These are phyloP conservation scores for Clitopilus passeckerianus DNA, from an alignment of 768 basidiomycete genomes.

Conservation along the genomic window DNA sequence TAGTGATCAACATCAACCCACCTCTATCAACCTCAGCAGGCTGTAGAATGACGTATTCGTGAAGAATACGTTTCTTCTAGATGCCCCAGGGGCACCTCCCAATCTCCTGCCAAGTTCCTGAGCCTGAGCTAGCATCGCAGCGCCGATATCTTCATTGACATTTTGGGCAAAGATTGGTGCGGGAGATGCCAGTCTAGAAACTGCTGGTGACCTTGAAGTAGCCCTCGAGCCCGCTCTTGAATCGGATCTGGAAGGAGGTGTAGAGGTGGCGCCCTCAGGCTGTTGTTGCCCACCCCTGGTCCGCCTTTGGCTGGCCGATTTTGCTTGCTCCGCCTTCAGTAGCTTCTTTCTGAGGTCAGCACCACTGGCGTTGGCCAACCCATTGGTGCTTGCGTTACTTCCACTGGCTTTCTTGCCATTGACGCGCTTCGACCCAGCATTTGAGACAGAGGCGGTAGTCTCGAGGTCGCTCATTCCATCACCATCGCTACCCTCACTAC, in stretches of 20 bases:
- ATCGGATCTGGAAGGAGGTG: not conserved
- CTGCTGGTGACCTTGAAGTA: constrained; percentile 24
- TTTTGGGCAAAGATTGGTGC: constrained; percentile 45
- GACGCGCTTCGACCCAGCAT: constrained; percentile 33
- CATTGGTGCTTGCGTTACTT: not conserved
- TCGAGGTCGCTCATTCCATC: constrained; percentile 28
- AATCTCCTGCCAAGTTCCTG: not conserved
- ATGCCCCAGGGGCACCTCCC: constrained; percentile 3
- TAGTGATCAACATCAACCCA: constrained; percentile 26
- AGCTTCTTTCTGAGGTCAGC: constrained; percentile 77
- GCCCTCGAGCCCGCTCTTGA: not conserved
- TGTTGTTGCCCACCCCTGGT: constrained; percentile 30
- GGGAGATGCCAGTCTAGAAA: constrained; percentile 54
- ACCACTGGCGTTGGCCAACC: constrained; percentile 22
- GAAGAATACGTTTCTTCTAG: constrained; percentile 67
- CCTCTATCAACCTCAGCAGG: constrained; percentile 82
- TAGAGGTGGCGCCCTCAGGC: constrained; percentile 1
- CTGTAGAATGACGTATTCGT: constrained; percentile 88
- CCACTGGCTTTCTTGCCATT: constrained; percentile 17
- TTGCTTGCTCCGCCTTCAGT: constrained; percentile 79
- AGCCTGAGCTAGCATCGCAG: not conserved
- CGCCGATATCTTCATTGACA: constrained; percentile 23
- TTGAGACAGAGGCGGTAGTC: constrained; percentile 33
- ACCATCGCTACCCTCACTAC: constrained; percentile 58
- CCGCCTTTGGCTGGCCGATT: constrained; percentile 51